A percentile compares a stretch with the other conserved stretches of the same genome.
phyloP scores from a whole-genome alignment of 192 early-diverging fungal species.

The Entomortierella beljakovae region DNA sequence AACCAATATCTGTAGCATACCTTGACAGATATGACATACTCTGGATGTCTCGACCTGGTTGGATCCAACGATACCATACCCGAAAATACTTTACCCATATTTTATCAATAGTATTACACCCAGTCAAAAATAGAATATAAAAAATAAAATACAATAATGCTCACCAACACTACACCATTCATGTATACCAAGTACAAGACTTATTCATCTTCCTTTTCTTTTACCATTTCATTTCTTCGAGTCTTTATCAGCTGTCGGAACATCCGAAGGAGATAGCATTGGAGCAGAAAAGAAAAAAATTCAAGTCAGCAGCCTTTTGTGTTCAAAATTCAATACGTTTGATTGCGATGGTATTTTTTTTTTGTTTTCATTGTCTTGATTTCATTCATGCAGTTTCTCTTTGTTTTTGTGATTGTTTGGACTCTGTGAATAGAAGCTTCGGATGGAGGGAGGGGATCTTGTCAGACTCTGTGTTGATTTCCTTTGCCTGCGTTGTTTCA shows the following conservation, averaged over 20 bases:
- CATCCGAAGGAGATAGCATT: background rate
- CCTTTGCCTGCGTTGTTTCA: background rate
- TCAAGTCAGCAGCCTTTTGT: constrained; percentile 24
- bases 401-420: background rate
- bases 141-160: background rate
- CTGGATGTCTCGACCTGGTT: background rate
- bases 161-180: background rate
- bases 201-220: background rate
- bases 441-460: background rate
- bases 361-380: constrained; percentile 7
- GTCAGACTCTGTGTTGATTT: background rate
- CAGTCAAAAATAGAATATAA: too few species aligned
- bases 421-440: background rate
- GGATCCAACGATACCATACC: constrained; percentile 6
- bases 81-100: constrained; percentile 6
- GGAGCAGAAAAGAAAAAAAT: background rate
- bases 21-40: constrained; percentile 2
- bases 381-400: constrained; percentile 7
- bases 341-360: background rate
- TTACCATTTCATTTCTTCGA: constrained; percentile 12
- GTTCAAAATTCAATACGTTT: background rate
- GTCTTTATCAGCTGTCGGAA: background rate
- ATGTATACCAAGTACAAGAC: background rate
- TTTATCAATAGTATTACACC: background rate
- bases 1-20: constrained; percentile 6